Evolutionary conservation across 73 alveolate genomes (phyloP).

Genomic region (Chromera velia): DNA sequence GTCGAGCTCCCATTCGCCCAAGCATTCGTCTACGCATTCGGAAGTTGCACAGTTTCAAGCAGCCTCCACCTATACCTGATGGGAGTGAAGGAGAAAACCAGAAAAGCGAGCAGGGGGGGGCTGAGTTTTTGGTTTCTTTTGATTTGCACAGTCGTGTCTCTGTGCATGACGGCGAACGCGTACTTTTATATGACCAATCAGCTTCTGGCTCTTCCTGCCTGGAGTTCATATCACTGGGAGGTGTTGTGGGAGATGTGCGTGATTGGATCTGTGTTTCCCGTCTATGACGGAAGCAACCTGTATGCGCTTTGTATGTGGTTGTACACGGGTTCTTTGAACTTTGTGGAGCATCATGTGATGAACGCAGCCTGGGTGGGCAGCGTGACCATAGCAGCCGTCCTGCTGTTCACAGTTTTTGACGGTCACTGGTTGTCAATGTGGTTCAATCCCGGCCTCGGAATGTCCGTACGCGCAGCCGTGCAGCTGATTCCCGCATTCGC

Average conservation of each 20-base stretch:
- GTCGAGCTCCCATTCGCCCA: slow-evolving; percentile 22
- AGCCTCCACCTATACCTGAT: neutral
- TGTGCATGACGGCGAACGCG: neutral
- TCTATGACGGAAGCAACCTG: slow-evolving; percentile 18
- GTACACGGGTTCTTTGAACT: slow-evolving; percentile 2
- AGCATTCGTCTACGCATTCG: slow-evolving; percentile 12
- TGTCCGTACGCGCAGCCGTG: too few relatives aligned
- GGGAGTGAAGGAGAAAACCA: slow-evolving; percentile 4
- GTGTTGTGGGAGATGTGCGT: slow-evolving; percentile 18
- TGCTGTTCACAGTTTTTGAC: too few relatives aligned
- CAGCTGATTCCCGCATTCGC: too few relatives aligned
- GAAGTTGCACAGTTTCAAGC: slow-evolving; percentile 7
- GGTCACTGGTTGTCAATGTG: too few relatives aligned
- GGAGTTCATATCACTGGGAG: slow-evolving; percentile 18
- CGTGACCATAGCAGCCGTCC: too few relatives aligned
- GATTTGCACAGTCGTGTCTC: slow-evolving; percentile 1
- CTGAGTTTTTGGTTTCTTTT: neutral
- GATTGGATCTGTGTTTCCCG: slow-evolving; percentile 26
- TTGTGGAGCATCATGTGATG: slow-evolving; percentile 24
- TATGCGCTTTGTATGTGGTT: neutral
- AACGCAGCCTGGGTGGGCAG: slow-evolving; percentile 30
- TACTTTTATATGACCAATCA: slow-evolving; percentile 4
- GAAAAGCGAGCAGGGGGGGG: neutral
- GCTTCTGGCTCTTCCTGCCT: neutral
- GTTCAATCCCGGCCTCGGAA: too few relatives aligned